Evolutionary conservation across 106 monocot genomes (phyloP), one percentile per base, ranked within the genome.

Genomic region (Amphibolis antarctica): DNA sequence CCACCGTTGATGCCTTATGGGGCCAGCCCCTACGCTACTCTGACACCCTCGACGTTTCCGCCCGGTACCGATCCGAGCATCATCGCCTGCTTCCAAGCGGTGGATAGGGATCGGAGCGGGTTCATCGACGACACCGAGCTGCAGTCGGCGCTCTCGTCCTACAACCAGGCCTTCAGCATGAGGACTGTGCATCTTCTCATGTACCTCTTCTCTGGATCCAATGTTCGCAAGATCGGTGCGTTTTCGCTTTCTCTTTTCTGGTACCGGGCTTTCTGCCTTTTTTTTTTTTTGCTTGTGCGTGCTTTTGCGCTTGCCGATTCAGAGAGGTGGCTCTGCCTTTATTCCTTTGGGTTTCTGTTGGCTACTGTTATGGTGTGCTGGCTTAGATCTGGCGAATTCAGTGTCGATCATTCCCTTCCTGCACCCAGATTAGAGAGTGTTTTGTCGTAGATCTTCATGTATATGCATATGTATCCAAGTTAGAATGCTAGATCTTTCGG

Each of bases 81-180:
- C 44, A 75, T 91, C 59, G 85, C 85, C 42, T 85, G 91, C 81
- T 99, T 99, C 66, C 87, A 85, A 75, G 76, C 82, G 42, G 91
- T 88, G 24, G 98, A 99, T 61, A 58, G 70, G 47, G 98, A 99
- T 64, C 82, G 87, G 51, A 99, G 98, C 48, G 98, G 98, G 15
- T 66, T 88, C 42, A 91, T 99, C 59, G 98, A 99, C 28, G 98
- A 99, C 51, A 80, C 75, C 81, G 98, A 99, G 76, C 79, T 99
- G 48, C 98, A 91, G 77, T 30, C 76, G 53, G 91, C 81, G 21
- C 70, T 91, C 29, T 91, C 91, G 1, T 68, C 71, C 10, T 99
- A 85, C 62, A 88, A 81, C 65, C 91, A 99, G 85, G 75, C 72
- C 70, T 99, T 99, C 70, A 88, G 88, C 75, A 46, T 99, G 26